A percentile compares a stretch with the other conserved stretches of the same genome.
Evolutionary conservation across 1,284 basidiomycete species (phyloP).

Genomic region (Anthracocystis walkeri): DNA sequence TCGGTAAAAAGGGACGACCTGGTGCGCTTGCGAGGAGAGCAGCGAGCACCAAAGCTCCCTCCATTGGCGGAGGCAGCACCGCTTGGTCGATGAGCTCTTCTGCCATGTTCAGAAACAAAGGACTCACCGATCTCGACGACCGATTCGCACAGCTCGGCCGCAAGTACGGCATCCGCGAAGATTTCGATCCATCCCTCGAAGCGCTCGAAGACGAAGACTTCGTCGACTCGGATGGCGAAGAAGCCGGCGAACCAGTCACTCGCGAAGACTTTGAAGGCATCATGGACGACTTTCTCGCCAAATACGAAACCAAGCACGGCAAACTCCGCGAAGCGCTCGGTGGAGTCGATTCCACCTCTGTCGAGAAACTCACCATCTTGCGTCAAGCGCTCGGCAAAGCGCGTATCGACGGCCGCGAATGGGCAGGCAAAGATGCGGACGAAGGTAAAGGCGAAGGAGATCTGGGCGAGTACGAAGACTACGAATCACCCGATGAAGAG

Average conservation of each 20-base stretch:
- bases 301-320: constrained; percentile 88
- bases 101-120: constrained; percentile 92
- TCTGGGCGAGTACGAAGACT: constrained; percentile 83
- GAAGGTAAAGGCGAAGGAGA: constrained; percentile 71
- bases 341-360: constrained; percentile 68
- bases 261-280: constrained; percentile 89
- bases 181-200: constrained; percentile 77
- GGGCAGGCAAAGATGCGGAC: constrained; percentile 42
- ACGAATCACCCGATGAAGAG: constrained; percentile 75
- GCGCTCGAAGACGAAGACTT: constrained; percentile 76
- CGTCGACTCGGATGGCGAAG: constrained; percentile 68
- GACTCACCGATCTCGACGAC: constrained; percentile 88
- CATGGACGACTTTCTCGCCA: constrained; percentile 92
- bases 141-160: constrained; percentile 86
- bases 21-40: constrained; percentile 64
- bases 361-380: constrained; percentile 76
- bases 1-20: constrained; percentile 57
- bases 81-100: constrained; percentile 85
- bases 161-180: constrained; percentile 45
- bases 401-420: constrained; percentile 49
- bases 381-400: constrained; percentile 61
- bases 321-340: constrained; percentile 78
- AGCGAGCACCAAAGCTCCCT: constrained; percentile 56
- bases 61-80: constrained; percentile 61
- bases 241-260: constrained; percentile 77